Conservation (phyloP, 768 basidiomycete genomes). For the Gloeopeniophorella convolvens region DNA sequence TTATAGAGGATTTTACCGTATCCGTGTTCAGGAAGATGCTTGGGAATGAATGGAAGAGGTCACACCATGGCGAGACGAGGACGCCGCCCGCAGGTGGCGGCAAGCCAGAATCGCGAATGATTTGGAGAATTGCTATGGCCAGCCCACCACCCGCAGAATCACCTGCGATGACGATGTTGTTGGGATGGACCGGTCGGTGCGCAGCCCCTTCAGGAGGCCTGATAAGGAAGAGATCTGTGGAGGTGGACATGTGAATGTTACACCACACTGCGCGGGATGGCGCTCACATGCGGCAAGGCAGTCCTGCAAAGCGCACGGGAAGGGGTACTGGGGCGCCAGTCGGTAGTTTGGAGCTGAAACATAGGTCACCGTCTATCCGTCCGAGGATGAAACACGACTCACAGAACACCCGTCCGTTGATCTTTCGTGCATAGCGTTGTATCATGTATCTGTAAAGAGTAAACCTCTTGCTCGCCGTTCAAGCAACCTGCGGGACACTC, state of each 20-base stretch:
- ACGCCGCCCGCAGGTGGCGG: conserved; percentile 84
- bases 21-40: conserved; percentile 79
- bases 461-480: too few species aligned
- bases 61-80: conserved; percentile 89
- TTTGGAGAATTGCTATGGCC: conserved; percentile 73
- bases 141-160: conserved; percentile 96
- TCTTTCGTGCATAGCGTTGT: conserved; percentile 85
- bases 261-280: conserved; percentile 19
- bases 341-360: conserved; percentile 66
- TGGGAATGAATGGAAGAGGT: conserved; percentile 89
- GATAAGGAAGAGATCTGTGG: conserved; percentile 81
- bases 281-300: conserved; percentile 70
- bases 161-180: conserved; percentile 78
- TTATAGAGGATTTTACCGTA: conserved; percentile 45
- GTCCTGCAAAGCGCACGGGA: conserved; percentile 90
- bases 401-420: conserved; percentile 85
- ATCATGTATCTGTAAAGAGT: conserved; percentile 51
- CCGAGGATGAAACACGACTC: conserved; percentile 15
- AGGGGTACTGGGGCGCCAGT: conserved; percentile 93
- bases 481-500: conserved; percentile 2
- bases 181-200: conserved; percentile 75
- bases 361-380: conserved; percentile 5
- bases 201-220: conserved; percentile 72
- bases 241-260: not conserved
- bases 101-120: conserved; percentile 79